Evolutionary conservation across 306 rosid species (phyloP).

Genomic region (Glycine tomentella): DNA sequence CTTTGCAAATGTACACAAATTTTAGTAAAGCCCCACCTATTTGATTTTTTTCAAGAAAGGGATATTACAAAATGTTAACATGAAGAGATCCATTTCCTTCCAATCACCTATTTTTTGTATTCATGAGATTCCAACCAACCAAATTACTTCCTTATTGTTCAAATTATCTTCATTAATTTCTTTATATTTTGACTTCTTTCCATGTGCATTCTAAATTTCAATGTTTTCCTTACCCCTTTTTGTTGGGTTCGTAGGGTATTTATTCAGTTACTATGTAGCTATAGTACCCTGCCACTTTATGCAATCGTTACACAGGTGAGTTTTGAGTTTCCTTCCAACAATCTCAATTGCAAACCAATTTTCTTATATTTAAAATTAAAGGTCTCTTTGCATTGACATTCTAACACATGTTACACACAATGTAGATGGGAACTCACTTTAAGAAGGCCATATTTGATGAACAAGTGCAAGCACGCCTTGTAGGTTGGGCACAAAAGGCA

Average conservation of each 20-base stretch:
- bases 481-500: constrained; percentile 84
- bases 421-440: constrained; percentile 87
- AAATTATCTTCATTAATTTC: not conserved
- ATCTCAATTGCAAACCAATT: not conserved
- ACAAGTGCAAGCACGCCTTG: constrained; percentile 66
- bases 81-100: not conserved
- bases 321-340: constrained; percentile 25
- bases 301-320: constrained; percentile 87
- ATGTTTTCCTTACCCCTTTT: not conserved
- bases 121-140: not conserved
- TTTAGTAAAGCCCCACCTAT: no score
- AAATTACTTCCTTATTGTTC: not conserved
- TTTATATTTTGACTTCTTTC: not conserved
- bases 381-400: not conserved
- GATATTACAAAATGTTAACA: not conserved
- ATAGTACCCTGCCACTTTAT: constrained; percentile 86
- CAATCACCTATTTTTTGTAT: not conserved
- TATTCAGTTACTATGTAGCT: constrained; percentile 80
- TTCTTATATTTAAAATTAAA: not conserved
- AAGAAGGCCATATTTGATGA: constrained; percentile 82
- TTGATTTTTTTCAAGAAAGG: not conserved
- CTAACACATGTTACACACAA: not conserved
- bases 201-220: not conserved
- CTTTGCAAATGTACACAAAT: no score
- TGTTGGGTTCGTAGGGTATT: constrained; percentile 57